Percentiles rank a stretch among this genome's conserved stretches.
Evolutionary conservation across 2,329 filamentous ascomycete genomes (phyloP).

Genomic region (Leptographium flavum): DNA sequence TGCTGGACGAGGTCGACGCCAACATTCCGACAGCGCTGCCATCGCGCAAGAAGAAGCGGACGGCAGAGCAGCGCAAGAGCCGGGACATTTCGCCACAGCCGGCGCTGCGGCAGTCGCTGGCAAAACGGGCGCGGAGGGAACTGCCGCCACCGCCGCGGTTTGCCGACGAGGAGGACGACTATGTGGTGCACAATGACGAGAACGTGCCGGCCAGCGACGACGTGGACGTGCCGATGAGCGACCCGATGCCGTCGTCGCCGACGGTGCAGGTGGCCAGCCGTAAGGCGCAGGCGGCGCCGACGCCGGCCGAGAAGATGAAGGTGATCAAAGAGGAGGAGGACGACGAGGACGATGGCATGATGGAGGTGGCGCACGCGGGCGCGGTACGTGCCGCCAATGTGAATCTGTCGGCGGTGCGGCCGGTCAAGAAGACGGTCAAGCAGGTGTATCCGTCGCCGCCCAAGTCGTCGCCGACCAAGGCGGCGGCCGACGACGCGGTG

Average conservation of each 20-base stretch:
- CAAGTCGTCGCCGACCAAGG: conserved; percentile 55
- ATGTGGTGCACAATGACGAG: conserved; percentile 28
- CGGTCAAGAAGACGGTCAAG: conserved; percentile 62
- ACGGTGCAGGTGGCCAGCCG: conserved; percentile 64
- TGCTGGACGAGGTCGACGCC: conserved; percentile 77
- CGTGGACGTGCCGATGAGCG: conserved; percentile 65
- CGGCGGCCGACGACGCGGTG: conserved; percentile 35
- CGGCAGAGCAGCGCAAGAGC: conserved; percentile 57
- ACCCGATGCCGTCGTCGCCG: conserved; percentile 73
- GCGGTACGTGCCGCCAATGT: conserved; percentile 55
- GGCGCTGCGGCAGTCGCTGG: conserved; percentile 31
- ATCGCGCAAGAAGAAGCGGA: conserved; percentile 51
- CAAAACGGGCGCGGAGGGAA: conserved; percentile 46
- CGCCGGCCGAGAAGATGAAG: not conserved
- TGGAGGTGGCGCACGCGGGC: conserved; percentile 73
- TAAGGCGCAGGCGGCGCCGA: conserved; percentile 31
- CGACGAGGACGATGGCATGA: conserved; percentile 60
- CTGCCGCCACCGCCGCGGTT: conserved; percentile 28
- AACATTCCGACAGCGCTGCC: conserved; percentile 46
- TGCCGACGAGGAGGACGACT: conserved; percentile 33
- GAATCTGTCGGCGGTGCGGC: conserved; percentile 72
- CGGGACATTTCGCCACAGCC: conserved; percentile 66
- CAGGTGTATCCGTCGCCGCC: conserved; percentile 53
- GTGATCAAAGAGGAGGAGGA: conserved; percentile 27
- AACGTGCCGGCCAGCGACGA: conserved; percentile 20